Evolutionary conservation across 257 asterid species (phyloP).

Genomic region (Solanum chaucha): DNA sequence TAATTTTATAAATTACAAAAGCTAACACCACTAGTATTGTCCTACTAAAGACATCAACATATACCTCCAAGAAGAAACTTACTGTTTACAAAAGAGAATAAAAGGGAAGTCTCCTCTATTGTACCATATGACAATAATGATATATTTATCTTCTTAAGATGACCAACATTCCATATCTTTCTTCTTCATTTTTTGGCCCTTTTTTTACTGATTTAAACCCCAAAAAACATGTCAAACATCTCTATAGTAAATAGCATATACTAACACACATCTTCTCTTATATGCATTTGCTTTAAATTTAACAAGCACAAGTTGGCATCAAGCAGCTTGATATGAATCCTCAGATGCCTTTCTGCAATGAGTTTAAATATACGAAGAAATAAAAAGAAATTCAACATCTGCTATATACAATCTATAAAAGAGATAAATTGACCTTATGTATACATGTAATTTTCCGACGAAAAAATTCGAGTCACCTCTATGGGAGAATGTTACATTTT

Average conservation of each 20-base stretch:
- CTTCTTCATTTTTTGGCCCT: not conserved
- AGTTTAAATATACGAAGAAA: too few species aligned
- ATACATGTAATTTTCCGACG: not conserved
- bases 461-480: too few species aligned
- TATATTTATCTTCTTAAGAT: not conserved
- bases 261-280: not conserved
- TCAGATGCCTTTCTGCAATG: slow-evolving; percentile 44
- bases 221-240: not conserved
- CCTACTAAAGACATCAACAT: not conserved
- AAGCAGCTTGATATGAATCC: slow-evolving; percentile 48
- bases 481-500: not conserved
- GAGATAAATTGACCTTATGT: too few species aligned
- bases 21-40: not conserved
- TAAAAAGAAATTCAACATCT: too few species aligned
- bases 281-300: not conserved
- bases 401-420: too few species aligned
- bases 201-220: not conserved
- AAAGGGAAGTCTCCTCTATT: not conserved
- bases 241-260: not conserved
- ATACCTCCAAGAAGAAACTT: not conserved
- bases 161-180: not conserved
- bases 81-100: not conserved
- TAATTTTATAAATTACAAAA: not conserved
- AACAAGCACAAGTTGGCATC: slow-evolving; percentile 22
- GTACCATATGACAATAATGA: not conserved